A percentile compares a stretch with the other conserved stretches of the same genome.
phyloP scores from a whole-genome alignment of 306 rosid species.

The Cicer judaicum region DNA sequence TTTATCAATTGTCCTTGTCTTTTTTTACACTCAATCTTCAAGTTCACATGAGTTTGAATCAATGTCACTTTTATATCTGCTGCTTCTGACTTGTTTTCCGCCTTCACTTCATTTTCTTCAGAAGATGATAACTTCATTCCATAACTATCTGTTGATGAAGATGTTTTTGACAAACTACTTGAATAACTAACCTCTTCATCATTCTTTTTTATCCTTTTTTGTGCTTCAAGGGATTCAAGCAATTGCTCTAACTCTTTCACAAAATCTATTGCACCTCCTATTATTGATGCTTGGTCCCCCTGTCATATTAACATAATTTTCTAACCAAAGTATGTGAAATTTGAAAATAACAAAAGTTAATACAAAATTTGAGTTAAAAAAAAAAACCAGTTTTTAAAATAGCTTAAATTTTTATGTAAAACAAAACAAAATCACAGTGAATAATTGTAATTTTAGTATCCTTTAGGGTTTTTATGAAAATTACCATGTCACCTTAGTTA shows the following conservation, averaged over 20 bases:
- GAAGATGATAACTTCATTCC: slow-evolving; percentile 45
- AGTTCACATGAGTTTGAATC: slow-evolving; percentile 91
- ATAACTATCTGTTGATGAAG: slow-evolving; percentile 40
- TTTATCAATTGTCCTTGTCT: slow-evolving; percentile 70
- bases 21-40: slow-evolving; percentile 73
- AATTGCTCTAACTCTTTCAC: slow-evolving; percentile 95
- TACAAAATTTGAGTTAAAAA: too few relatives aligned
- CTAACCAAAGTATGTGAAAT: too few relatives aligned
- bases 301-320: slow-evolving; percentile 19
- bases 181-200: slow-evolving; percentile 45
- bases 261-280: slow-evolving; percentile 96
- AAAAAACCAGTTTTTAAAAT: too few relatives aligned
- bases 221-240: slow-evolving; percentile 76
- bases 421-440: too few relatives aligned
- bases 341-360: too few relatives aligned
- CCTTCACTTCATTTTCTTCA: slow-evolving; percentile 59
- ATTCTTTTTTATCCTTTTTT: slow-evolving; percentile 60
- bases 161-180: slow-evolving; percentile 6
- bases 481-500: too few relatives aligned
- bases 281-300: slow-evolving; percentile 99
- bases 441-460: too few relatives aligned
- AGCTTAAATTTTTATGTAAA: too few relatives aligned
- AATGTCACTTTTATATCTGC: slow-evolving; percentile 74
- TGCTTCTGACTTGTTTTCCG: slow-evolving; percentile 72
- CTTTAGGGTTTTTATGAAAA: too few relatives aligned